Evolutionary conservation across 148 eudicot species (phyloP), one percentile per base, ranked within the genome.

Genomic region (Persicaria tinctoria): DNA sequence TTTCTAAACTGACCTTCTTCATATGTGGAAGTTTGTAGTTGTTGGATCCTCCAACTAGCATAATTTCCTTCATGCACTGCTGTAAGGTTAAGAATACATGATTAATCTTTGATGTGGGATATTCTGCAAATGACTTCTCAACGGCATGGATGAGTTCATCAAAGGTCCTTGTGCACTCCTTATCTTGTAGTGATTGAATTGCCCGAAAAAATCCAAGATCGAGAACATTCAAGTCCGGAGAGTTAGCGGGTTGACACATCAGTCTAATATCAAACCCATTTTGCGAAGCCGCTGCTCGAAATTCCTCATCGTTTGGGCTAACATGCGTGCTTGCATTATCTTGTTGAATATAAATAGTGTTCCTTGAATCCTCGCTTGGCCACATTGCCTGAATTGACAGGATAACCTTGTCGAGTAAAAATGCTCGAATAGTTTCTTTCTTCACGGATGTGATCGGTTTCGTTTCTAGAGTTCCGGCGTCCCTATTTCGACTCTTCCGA

Each of bases 121-220:
- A 73, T 27, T 73, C 75, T 45, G 51, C 16, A 27, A 14, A 73
- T 6, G 59, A 51, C 13, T 73, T 73, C 7, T 18, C 4, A 10
- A 53, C 57, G n/a, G n/a, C 57, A 53, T 4, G 57, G 14, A 73
- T 73, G 14, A 73, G 62, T 20, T 73, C 62, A 5, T 73, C 75
- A 16, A 71, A 12, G 3, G 54, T 71, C 53, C 12, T 32, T 32
- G 41, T 1, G 41, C 41, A 32, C 41, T 32, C 41, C 3, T 32
- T 23, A 73, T 53, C 20, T 18, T 73, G 59, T 5, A 73, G 27
- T 17, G 38, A 5, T 32, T 73, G 46, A 27, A 73, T 27, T 38
- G 44, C 38, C 1, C 46, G 27, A 16, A 51, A n/a, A 73, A 51
- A 51, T 18, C 57, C 57, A 53, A 53, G 57, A 53, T 53, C 57